phyloP scores from a whole-genome alignment of 495 filamentous ascomycete species.

The Xylaria cubensis region DNA sequence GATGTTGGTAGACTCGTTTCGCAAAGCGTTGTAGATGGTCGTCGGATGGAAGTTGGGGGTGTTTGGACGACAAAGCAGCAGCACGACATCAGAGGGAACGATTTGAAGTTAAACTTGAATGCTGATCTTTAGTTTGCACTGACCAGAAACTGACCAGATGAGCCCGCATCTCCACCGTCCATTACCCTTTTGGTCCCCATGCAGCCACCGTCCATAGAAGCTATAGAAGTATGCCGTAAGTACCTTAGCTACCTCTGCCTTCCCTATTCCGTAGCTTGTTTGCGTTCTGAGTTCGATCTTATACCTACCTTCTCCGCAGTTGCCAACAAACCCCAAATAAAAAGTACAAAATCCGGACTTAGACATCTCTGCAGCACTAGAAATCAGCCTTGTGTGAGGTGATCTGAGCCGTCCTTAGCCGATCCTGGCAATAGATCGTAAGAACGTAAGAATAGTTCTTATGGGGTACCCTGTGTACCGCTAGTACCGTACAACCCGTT shows the following conservation, averaged over 20 bases:
- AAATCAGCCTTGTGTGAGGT: background rate
- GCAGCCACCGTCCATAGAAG: background rate
- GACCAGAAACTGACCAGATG: constrained; percentile 12
- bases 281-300: background rate
- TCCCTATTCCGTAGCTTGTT: background rate
- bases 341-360: background rate
- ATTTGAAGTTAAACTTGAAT: constrained; percentile 10
- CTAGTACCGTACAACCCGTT: too few species aligned
- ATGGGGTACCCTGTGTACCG: background rate
- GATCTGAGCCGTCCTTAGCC: constrained; percentile 11
- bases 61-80: background rate
- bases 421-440: background rate
- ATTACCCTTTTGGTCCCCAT: constrained; percentile 22
- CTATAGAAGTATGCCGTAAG: constrained; percentile 1
- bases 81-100: constrained; percentile 12
- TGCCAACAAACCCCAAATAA: background rate
- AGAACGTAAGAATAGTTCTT: background rate
- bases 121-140: background rate
- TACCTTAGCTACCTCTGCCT: constrained; percentile 5
- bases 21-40: background rate
- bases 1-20: background rate
- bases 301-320: background rate
- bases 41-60: background rate
- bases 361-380: background rate
- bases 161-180: constrained; percentile 18